phyloP scores from a whole-genome alignment of 2,329 filamentous ascomycete species.

The Hypoxylon sp. region DNA sequence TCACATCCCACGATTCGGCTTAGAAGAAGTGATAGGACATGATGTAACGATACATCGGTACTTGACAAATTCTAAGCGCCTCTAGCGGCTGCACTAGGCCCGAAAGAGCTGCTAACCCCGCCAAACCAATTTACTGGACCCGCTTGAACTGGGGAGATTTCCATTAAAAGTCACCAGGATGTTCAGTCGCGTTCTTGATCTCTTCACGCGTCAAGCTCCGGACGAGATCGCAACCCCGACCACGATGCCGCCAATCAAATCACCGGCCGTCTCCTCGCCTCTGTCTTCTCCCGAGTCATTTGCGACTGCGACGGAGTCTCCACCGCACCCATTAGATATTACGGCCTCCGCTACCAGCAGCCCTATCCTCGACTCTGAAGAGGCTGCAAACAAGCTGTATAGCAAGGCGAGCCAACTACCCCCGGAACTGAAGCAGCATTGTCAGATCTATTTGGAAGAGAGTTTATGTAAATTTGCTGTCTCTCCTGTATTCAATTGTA shows the following conservation, averaged over 20 bases:
- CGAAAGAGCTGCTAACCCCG: conserved; percentile 10
- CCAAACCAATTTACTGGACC: conserved; percentile 1
- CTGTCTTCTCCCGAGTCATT: conserved; percentile 46
- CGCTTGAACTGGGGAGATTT: conserved; percentile 7
- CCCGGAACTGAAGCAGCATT: conserved; percentile 74
- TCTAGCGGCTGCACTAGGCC: not conserved
- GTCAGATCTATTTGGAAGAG: conserved; percentile 81
- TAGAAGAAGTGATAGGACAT: not conserved
- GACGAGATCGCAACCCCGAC: conserved; percentile 8
- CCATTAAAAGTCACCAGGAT: conserved; percentile 25
- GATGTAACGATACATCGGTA: not conserved
- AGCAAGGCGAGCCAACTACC: conserved; percentile 69
- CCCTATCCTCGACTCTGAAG: conserved; percentile 33
- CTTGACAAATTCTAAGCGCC: not conserved
- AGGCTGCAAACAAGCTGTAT: conserved; percentile 55
- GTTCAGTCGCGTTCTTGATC: conserved; percentile 36
- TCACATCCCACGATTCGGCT: not conserved
- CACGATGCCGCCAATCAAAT: conserved; percentile 35
- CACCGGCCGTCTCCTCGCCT: conserved; percentile 33
- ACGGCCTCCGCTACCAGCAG: conserved; percentile 44
- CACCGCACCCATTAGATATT: conserved; percentile 27
- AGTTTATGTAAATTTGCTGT: conserved; percentile 69
- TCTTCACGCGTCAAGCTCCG: conserved; percentile 39
- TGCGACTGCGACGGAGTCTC: conserved; percentile 45
- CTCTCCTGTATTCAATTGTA: not conserved